Conservation (phyloP, 164 flowering plant genomes). For the Sextonia rubra region DNA sequence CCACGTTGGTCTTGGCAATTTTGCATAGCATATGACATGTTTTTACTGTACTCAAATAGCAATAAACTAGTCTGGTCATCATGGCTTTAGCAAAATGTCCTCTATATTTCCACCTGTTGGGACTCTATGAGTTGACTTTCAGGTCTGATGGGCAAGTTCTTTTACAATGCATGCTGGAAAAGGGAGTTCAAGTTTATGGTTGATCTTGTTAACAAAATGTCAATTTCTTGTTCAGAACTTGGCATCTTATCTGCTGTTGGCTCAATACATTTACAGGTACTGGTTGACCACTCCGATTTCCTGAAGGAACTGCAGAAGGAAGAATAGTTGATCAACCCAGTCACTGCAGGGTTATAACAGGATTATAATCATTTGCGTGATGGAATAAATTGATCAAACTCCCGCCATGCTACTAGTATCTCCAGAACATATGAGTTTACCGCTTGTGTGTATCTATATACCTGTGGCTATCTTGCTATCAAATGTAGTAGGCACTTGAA, state of each 20-base stretch:
- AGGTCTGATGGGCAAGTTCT: not conserved
- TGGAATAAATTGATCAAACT: not conserved
- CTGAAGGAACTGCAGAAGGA: constrained; percentile 57
- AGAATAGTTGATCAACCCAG: constrained; percentile 6
- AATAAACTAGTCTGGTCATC: no score
- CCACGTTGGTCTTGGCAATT: no score
- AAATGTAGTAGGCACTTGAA: no score
- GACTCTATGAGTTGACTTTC: not conserved
- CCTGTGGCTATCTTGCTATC: no score
- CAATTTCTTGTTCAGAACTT: not conserved
- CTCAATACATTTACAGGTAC: constrained; percentile 38
- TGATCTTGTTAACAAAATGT: not conserved
- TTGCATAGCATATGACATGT: no score
- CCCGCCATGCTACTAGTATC: no score
- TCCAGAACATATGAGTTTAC: no score
- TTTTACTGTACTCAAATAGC: no score
- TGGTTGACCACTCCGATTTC: constrained; percentile 81
- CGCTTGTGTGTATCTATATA: no score
- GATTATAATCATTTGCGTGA: not conserved
- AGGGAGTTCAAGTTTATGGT: not conserved
- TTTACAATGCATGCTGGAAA: not conserved
- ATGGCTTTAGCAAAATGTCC: no score
- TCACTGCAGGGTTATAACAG: not conserved
- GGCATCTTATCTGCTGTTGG: not conserved
- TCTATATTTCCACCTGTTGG: not conserved